These are phyloP conservation scores for Aureobasidium subglaciale DNA, from an alignment of 2,329 filamentous ascomycete species.

Conservation along the genomic window DNA sequence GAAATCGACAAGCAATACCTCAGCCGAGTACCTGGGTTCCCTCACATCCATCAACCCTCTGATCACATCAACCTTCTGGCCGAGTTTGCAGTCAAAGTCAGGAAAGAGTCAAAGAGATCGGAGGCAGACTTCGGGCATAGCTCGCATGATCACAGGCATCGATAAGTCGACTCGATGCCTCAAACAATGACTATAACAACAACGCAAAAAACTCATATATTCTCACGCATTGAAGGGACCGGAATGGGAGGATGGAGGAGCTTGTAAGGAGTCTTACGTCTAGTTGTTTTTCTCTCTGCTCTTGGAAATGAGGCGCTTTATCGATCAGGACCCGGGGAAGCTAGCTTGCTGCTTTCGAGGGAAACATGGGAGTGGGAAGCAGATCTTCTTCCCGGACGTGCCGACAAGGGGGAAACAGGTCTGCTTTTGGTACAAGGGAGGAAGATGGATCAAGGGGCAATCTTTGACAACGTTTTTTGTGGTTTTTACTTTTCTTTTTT, in stretches of 20 bases:
- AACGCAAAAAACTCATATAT: slow-evolving; percentile 8
- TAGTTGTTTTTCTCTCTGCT: slow-evolving; percentile 8
- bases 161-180: not conserved
- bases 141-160: slow-evolving; percentile 8
- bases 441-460: not conserved
- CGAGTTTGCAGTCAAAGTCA: slow-evolving; percentile 80
- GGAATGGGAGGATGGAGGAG: slow-evolving; percentile 4
- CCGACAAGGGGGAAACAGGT: not conserved
- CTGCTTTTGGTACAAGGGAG: not conserved
- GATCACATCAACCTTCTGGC: slow-evolving; percentile 87
- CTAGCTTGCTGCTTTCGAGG: not conserved
- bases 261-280: slow-evolving; percentile 10
- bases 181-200: not conserved
- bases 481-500: not conserved
- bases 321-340: not conserved
- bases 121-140: slow-evolving; percentile 30
- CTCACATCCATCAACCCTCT: slow-evolving; percentile 88
- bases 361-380: not conserved
- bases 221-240: slow-evolving; percentile 1
- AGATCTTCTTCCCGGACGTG: not conserved
- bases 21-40: slow-evolving; percentile 81
- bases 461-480: slow-evolving; percentile 7
- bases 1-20: slow-evolving; percentile 82
- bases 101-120: slow-evolving; percentile 55
- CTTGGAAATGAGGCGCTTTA: slow-evolving; percentile 13